A percentile compares a stretch with the other conserved stretches of the same genome.
Evolutionary conservation across 2,329 filamentous ascomycete species (phyloP).

Genomic region (Scedosporium minutisporum): DNA sequence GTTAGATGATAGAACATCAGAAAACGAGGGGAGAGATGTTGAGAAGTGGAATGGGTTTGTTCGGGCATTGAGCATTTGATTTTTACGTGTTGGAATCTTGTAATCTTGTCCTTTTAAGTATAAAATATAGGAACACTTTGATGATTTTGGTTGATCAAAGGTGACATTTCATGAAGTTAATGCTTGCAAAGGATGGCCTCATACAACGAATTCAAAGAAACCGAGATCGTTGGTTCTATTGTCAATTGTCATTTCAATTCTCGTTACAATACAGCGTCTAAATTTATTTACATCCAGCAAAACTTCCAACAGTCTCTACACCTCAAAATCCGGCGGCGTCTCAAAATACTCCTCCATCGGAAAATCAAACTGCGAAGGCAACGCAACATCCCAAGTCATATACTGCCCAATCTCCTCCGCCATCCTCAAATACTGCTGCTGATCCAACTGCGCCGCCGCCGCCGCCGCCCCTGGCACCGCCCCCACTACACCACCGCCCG

Average conservation of each 20-base stretch:
- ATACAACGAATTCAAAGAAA: too few relatives aligned
- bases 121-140: too few relatives aligned
- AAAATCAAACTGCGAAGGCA: constrained; percentile 1
- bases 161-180: too few relatives aligned
- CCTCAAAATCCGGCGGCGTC: background rate
- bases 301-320: background rate
- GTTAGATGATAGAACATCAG: constrained; percentile 25
- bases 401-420: background rate
- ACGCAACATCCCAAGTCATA: background rate
- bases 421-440: background rate
- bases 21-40: too few relatives aligned
- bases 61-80: background rate
- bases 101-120: too few relatives aligned
- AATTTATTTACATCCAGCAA: background rate
- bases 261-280: background rate
- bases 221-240: too few relatives aligned
- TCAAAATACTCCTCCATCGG: background rate
- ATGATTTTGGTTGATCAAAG: too few relatives aligned
- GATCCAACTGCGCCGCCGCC: background rate
- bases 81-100: background rate
- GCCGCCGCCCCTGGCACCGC: background rate
- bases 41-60: background rate
- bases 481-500: background rate
- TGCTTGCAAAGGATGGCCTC: too few relatives aligned
- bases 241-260: too few relatives aligned